A percentile compares a stretch with the other conserved stretches of the same genome.
phyloP scores from a whole-genome alignment of 768 basidiomycete genomes.

The Kwoniella sp. region DNA sequence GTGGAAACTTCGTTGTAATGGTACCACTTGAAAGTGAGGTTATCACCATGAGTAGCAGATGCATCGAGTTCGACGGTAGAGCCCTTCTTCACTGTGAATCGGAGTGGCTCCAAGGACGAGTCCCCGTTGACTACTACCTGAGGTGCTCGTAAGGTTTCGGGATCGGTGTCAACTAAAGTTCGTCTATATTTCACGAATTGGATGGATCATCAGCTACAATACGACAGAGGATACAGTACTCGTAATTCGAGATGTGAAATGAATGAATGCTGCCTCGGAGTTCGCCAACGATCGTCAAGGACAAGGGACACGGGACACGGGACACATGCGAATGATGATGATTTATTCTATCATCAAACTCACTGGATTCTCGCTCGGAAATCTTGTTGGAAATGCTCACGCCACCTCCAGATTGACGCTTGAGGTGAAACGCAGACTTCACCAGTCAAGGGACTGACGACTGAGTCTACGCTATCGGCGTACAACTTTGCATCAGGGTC shows the following conservation, averaged over 20 bases:
- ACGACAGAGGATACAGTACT: no score
- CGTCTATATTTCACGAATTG: no score
- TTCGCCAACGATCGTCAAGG: no score
- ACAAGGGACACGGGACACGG: no score
- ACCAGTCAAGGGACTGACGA: conserved; percentile 3
- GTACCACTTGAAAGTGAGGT: conserved; percentile 11
- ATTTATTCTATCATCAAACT: no score
- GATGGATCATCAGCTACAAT: no score
- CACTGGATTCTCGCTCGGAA: conserved; percentile 14
- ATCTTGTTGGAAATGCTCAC: conserved; percentile 6
- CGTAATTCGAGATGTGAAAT: no score
- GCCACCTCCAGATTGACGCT: conserved; percentile 13
- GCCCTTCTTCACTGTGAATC: neutral
- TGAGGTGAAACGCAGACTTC: neutral
- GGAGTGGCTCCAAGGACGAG: neutral
- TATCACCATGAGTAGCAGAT: neutral
- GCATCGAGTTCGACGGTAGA: neutral
- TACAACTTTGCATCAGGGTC: conserved; percentile 10
- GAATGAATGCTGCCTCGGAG: no score
- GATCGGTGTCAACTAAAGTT: neutral
- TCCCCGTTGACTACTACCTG: neutral
- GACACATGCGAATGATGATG: no score
- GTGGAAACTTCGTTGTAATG: conserved; percentile 10
- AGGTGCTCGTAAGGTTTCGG: neutral
- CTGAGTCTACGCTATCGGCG: conserved; percentile 1